Evolutionary conservation across 2,329 filamentous ascomycete species (phyloP).

Genomic region (Periconia macrospinosa): DNA sequence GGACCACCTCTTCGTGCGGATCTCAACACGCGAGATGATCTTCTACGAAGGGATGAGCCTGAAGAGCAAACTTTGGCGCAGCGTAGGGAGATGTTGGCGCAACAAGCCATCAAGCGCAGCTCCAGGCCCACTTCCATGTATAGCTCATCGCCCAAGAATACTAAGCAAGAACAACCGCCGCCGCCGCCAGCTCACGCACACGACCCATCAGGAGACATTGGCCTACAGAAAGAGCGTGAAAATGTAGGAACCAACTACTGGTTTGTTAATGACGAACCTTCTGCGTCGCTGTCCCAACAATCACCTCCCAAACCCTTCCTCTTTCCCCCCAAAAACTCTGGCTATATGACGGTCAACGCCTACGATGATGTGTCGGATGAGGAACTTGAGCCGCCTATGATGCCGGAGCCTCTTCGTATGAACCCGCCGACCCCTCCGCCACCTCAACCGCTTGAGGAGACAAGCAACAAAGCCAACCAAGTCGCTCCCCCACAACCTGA

Average conservation of each 20-base stretch:
- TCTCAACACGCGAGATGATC: constrained; percentile 37
- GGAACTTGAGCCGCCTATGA: constrained; percentile 28
- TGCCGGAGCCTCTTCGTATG: constrained; percentile 50
- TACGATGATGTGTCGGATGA: constrained; percentile 33
- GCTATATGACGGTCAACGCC: constrained; percentile 30
- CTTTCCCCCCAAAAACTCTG: constrained; percentile 30
- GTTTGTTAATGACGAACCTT: constrained; percentile 43
- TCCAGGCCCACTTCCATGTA: constrained; percentile 30
- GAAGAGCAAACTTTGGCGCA: constrained; percentile 36
- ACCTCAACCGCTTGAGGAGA: constrained; percentile 15
- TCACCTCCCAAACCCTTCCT: constrained; percentile 21
- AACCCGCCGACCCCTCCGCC: constrained; percentile 50
- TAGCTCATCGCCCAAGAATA: constrained; percentile 26
- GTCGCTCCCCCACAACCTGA: background rate
- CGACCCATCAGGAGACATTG: constrained; percentile 27
- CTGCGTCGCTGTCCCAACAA: constrained; percentile 12
- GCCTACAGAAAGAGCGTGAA: constrained; percentile 34
- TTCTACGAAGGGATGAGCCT: constrained; percentile 25
- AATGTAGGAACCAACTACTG: constrained; percentile 51
- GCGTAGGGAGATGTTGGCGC: constrained; percentile 35
- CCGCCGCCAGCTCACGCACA: constrained; percentile 21
- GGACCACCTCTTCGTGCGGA: constrained; percentile 42
- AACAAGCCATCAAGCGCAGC: constrained; percentile 37
- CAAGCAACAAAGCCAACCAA: constrained; percentile 13
- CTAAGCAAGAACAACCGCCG: constrained; percentile 33